A percentile compares a stretch with the other conserved stretches of the same genome.
phyloP scores from a whole-genome alignment of 192 early-diverging fungal species.

The Thoreauomyces humboldtii region DNA sequence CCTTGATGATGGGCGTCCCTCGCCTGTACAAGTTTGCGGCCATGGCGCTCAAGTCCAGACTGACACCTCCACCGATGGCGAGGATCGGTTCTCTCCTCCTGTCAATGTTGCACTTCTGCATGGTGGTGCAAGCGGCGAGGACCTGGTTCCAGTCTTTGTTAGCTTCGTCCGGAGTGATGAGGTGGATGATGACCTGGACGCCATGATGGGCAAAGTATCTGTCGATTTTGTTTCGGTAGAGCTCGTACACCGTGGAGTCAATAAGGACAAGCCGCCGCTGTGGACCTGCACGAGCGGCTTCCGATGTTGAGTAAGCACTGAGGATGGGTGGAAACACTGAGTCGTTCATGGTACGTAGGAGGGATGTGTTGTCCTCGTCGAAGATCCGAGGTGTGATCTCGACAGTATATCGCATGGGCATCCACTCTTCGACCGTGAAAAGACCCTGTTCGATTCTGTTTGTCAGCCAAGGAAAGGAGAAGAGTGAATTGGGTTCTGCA shows the following conservation, averaged over 20 bases:
- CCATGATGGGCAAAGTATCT: neutral
- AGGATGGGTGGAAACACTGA: too few relatives aligned
- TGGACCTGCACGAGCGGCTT: neutral
- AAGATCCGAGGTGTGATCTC: neutral
- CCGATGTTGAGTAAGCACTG: too few relatives aligned
- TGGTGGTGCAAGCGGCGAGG: neutral
- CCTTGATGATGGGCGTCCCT: constrained; percentile 2
- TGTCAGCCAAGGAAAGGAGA: too few relatives aligned
- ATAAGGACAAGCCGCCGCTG: neutral
- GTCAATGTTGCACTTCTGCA: neutral
- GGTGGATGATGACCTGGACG: neutral
- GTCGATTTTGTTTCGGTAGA: too few relatives aligned
- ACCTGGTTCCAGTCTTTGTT: neutral
- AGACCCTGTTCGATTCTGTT: too few relatives aligned
- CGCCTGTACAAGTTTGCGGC: neutral
- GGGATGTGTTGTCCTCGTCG: neutral
- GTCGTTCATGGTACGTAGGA: too few relatives aligned
- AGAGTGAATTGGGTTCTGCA: too few relatives aligned
- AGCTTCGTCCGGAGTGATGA: neutral
- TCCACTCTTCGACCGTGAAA: neutral
- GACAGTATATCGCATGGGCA: neutral
- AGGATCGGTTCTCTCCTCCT: neutral
- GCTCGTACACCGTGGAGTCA: neutral
- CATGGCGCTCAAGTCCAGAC: neutral
- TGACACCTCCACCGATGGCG: neutral